Evolutionary conservation across 148 eudicot species (phyloP).

Genomic region (Fagopyrum tataricum): DNA sequence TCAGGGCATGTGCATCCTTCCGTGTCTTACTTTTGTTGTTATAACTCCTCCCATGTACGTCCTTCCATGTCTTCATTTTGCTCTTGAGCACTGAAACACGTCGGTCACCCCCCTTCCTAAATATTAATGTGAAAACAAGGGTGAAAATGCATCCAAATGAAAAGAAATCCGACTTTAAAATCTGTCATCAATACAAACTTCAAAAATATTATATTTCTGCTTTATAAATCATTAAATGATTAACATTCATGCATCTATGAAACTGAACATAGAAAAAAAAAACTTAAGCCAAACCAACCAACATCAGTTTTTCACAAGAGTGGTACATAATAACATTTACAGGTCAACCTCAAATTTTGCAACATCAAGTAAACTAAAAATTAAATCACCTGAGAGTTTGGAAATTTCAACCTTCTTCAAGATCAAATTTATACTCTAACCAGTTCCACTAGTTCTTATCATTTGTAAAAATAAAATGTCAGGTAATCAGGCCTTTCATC

Average conservation of each 20-base stretch:
- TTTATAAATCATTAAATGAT: not conserved
- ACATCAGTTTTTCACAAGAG: not conserved
- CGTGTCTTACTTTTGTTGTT: no score
- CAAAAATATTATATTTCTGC: not conserved
- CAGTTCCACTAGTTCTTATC: not conserved
- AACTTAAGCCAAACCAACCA: not conserved
- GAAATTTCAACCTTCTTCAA: no score
- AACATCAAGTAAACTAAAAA: not conserved
- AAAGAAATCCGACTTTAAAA: not conserved
- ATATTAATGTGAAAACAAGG: not conserved
- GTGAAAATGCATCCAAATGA: not conserved
- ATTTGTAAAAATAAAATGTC: not conserved
- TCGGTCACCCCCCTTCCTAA: not conserved
- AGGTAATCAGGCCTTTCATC: not conserved
- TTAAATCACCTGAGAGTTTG: not conserved
- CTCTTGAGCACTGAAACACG: not conserved
- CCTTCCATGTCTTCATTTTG: not conserved
- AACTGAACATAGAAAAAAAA: not conserved
- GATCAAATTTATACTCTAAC: not conserved
- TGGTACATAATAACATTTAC: not conserved
- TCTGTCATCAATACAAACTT: not conserved
- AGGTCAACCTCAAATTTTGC: not conserved
- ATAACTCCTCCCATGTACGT: no score
- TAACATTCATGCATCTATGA: not conserved
- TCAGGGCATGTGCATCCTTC: slow-evolving; percentile 28